Base-by-base conservation (phyloP, 2,329 filamentous ascomycete species). In the Ophiostoma sp. region DNA sequence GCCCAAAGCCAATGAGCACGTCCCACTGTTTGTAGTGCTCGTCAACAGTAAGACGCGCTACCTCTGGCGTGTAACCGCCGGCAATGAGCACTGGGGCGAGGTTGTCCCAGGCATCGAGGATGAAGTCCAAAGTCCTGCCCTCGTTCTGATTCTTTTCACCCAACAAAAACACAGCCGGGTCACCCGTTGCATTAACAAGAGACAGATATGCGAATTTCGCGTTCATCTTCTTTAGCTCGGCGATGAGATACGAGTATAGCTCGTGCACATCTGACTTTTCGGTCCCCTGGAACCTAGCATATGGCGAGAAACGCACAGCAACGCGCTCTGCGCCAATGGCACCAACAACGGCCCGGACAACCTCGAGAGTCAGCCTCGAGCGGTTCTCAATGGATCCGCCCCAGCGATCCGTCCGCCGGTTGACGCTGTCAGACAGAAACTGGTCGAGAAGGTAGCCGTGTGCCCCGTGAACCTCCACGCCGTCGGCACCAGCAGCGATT, bases 381-480 rank as follows among this genome's bases (percentile, higher is more conserved):
- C 93, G 88, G 82, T 95, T 95, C 82, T 92, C 90, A 76, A 92
- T 91, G 63, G 84, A 87, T 1, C 91, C 91, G 25, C 91, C 91
- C 77, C 93, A 93, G 73, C 85, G 78, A 78, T 93, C 91, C 0
- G 85, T 92, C 19, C 93, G 87, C 71, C 88, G 83, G 82, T 96
- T 96, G 17, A 86, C 85, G 0, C 87, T 86, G 0, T 92, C 92
- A 0, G 88, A 90, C 3, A 94, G 75, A 83, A 95, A 96, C 3
- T 85, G 83, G 77, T 90, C 89, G 0, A 95, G 83, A 0, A 97
- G 86, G 79, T 95, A 96, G 0, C 93, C 93, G 78, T 96, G 93
- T 0, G 92, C 93, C 76, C 87, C 88, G 83, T 96, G 93, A 69
- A 97, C 89, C 80, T 90, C 91, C 15, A 93, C 85, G 3, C 88